Percentiles rank a stretch among this genome's conserved stretches.
phyloP scores from a whole-genome alignment of 257 asterid genomes.

The Paraleonurus japonicus region DNA sequence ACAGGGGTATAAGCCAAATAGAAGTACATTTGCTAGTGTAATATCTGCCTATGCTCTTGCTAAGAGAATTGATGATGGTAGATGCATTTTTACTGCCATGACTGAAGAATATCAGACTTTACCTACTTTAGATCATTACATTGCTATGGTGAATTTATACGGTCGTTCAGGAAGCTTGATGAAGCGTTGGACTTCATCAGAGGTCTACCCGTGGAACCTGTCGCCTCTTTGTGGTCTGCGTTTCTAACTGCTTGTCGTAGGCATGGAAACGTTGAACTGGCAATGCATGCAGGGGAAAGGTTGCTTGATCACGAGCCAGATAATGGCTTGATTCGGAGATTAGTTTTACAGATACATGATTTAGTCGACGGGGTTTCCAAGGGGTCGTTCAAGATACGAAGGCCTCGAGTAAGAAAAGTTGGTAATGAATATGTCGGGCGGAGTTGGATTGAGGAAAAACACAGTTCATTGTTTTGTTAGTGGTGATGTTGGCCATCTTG shows the following conservation, averaged over 20 bases:
- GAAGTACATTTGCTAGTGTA: slow-evolving; percentile 65
- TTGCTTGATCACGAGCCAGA: slow-evolving; percentile 70
- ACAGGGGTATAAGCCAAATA: slow-evolving; percentile 47
- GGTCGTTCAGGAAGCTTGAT: slow-evolving; percentile 74
- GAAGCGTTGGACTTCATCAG: slow-evolving; percentile 57
- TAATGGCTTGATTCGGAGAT: slow-evolving; percentile 34
- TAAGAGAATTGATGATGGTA: slow-evolving; percentile 60
- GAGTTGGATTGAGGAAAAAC: slow-evolving; percentile 64
- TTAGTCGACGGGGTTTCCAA: slow-evolving; percentile 43
- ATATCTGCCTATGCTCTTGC: slow-evolving; percentile 71
- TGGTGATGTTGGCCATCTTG: slow-evolving; percentile 35
- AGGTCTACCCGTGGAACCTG: slow-evolving; percentile 46
- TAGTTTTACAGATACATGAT: slow-evolving; percentile 49
- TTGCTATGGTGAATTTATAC: slow-evolving; percentile 62
- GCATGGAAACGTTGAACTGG: slow-evolving; percentile 56
- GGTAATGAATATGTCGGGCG: slow-evolving; percentile 36
- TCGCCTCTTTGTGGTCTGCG: slow-evolving; percentile 59
- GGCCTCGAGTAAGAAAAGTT: slow-evolving; percentile 38
- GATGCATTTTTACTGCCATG: slow-evolving; percentile 43
- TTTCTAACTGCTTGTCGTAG: slow-evolving; percentile 60
- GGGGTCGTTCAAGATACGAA: slow-evolving; percentile 34
- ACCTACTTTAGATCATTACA: slow-evolving; percentile 64
- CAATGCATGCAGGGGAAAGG: slow-evolving; percentile 62
- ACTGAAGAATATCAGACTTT: slow-evolving; percentile 41
- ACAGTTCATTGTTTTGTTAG: slow-evolving; percentile 44